A percentile compares a stretch with the other conserved stretches of the same genome.
Conservation (phyloP, 2,329 filamentous ascomycete genomes). For the Aureobasidium sp. region DNA sequence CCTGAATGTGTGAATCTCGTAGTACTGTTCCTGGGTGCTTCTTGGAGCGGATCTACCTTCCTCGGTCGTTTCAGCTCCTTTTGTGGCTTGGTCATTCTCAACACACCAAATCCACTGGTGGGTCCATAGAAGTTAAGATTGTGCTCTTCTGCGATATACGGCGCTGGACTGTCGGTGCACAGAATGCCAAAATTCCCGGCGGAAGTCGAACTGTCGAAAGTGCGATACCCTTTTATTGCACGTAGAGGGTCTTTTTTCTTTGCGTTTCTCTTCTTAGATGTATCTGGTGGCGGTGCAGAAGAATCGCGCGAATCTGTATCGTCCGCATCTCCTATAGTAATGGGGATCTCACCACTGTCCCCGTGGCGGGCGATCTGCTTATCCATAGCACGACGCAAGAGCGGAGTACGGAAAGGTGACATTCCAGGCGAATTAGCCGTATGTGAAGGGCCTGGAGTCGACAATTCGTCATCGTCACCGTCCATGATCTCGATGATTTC, state of each 20-base stretch:
- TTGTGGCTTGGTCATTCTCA: neutral
- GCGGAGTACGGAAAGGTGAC: neutral
- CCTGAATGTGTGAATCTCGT: neutral
- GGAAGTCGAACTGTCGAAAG: conserved; percentile 4
- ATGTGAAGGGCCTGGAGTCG: neutral
- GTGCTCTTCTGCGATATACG: neutral
- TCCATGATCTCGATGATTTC: conserved; percentile 24
- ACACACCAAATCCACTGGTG: conserved; percentile 12
- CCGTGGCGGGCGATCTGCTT: conserved; percentile 9
- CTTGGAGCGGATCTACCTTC: neutral
- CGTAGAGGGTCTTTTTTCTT: neutral
- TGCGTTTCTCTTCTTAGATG: neutral
- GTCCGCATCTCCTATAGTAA: conserved; percentile 1
- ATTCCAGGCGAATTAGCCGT: neutral
- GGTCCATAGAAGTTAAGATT: neutral
- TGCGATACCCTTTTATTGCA: neutral
- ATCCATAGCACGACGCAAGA: conserved; percentile 13
- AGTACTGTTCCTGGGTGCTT: neutral
- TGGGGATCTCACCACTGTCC: conserved; percentile 2
- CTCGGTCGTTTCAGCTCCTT: neutral
- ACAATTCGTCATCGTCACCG: conserved; percentile 7
- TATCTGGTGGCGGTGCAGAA: neutral
- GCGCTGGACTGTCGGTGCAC: neutral
- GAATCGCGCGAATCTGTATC: conserved; percentile 8
- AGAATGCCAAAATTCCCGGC: conserved; percentile 8